Base-by-base conservation (phyloP, 139 green algal genomes). In the Volvox reticuliferus region DNA sequence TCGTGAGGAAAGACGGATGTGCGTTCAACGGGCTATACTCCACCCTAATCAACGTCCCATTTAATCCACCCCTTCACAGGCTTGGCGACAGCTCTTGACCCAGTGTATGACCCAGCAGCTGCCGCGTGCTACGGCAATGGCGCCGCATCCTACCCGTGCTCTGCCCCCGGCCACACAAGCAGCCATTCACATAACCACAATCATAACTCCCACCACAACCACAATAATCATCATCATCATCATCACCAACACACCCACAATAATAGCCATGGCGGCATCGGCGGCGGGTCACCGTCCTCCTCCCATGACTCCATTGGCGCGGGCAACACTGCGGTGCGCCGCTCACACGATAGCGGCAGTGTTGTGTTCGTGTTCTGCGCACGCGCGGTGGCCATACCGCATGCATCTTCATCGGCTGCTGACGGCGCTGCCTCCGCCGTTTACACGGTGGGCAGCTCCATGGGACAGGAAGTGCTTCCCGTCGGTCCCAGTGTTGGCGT, bases 381-480 rank as follows among this genome's bases (percentile, higher is more conserved):
- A 16, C 86, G 86, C 50, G 86, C 86, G 1, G 73, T 90, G n/a
- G 69, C 71, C 86, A 90, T 90, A 12, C 86, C 86, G n/a, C 84
- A 55, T 55, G 44, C 44, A 55, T 55, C 44, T 55, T 14, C 44
- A 55, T 55, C 44, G 9, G 5, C 67, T 9, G 16, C 63, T 36
- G 65, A 19, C 1, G 33, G 33, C 1, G 63, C 82, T 14, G 30
- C 63, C 82, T 28, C 36, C 67, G 68, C 68, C 0, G 21, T 5
- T 21, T 89, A 89, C 68, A 73, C 37, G 1, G 84, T 89, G 9
- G 84, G 84, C 21, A 33, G 5, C 18, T 22, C 24, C 21, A 83
- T 90, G 30, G 86, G 86, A 1, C 86, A 90, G 86, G 50, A 90
- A 55, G 73, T 90, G 44, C 71, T 90, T n/a, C 86, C 71, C 24